Percentiles rank a stretch among this genome's conserved stretches.
Conservation (phyloP, 495 filamentous ascomycete genomes). For the Xylaria sp. region DNA sequence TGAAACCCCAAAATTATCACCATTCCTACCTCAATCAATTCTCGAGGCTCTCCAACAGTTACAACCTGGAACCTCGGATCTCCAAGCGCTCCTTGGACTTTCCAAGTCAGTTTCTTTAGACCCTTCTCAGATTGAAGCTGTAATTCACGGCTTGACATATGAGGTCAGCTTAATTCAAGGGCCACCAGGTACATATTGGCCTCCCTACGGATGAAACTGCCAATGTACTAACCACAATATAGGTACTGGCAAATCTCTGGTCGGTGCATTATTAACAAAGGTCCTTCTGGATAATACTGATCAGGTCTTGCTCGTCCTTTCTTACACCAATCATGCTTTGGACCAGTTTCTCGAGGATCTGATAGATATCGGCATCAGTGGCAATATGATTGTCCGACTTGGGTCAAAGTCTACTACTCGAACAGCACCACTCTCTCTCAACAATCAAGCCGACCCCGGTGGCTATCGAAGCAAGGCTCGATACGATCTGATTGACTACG, state of each 20-base stretch:
- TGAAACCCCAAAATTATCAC: slow-evolving; percentile 26
- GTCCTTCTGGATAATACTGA: slow-evolving; percentile 58
- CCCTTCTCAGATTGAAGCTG: slow-evolving; percentile 62
- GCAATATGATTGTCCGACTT: slow-evolving; percentile 66
- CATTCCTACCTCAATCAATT: slow-evolving; percentile 17
- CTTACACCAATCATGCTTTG: slow-evolving; percentile 74
- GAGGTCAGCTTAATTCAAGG: slow-evolving; percentile 74
- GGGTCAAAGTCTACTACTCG: slow-evolving; percentile 66
- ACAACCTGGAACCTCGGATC: slow-evolving; percentile 21
- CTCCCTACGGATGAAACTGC: not conserved
- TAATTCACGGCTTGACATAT: slow-evolving; percentile 61
- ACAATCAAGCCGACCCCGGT: slow-evolving; percentile 45
- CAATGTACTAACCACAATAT: slow-evolving; percentile 24
- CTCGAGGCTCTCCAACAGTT: not conserved
- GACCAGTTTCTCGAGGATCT: slow-evolving; percentile 80
- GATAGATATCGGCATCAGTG: slow-evolving; percentile 65
- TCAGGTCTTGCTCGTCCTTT: slow-evolving; percentile 66
- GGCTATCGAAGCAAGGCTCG: slow-evolving; percentile 26
- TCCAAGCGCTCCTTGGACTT: slow-evolving; percentile 27
- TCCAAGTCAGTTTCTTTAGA: slow-evolving; percentile 55
- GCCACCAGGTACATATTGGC: slow-evolving; percentile 66
- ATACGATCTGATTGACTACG: slow-evolving; percentile 50
- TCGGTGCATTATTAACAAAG: slow-evolving; percentile 72
- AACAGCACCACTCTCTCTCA: slow-evolving; percentile 57
- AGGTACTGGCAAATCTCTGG: slow-evolving; percentile 85